Conservation (phyloP, 192 early-diverging fungal species). For the Backusella morwellensis region DNA sequence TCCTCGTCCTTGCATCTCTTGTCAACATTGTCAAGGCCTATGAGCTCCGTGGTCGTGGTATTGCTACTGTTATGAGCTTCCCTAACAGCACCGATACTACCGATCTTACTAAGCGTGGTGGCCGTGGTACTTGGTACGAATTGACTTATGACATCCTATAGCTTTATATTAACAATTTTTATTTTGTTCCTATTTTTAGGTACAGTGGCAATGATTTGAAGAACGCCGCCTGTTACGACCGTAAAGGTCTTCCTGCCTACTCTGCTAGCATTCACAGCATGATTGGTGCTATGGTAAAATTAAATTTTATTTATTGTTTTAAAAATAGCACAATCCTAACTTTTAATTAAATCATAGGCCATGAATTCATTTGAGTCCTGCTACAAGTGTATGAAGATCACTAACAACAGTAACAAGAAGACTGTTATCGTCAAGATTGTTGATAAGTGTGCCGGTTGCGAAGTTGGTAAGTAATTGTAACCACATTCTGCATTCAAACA, state of each 20-base stretch:
- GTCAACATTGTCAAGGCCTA: conserved; percentile 19
- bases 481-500: too few relatives aligned
- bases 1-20: conserved; percentile 16
- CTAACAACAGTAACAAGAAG: conserved; percentile 27
- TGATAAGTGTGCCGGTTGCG: conserved; percentile 32
- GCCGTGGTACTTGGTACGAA: conserved; percentile 32
- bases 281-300: conserved; percentile 39
- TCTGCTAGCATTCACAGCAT: conserved; percentile 30
- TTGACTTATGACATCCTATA: neutral
- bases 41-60: conserved; percentile 32
- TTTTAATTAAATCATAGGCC: conserved; percentile 16
- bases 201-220: conserved; percentile 38
- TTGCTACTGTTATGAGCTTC: conserved; percentile 28
- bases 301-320: conserved; percentile 1
- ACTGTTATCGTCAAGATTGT: conserved; percentile 26
- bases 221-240: conserved; percentile 41
- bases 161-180: neutral
- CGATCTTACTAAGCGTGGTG: conserved; percentile 21
- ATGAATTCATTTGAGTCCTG: conserved; percentile 28
- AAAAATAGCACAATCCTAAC: neutral
- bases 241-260: conserved; percentile 33
- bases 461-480: neutral
- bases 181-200: conserved; percentile 14
- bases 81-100: neutral
- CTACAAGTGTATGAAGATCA: conserved; percentile 40